Percentiles rank a stretch among this genome's conserved stretches.
phyloP scores from a whole-genome alignment of 1,139 yeast species.

The Scheffersomyces illinoinensis region DNA sequence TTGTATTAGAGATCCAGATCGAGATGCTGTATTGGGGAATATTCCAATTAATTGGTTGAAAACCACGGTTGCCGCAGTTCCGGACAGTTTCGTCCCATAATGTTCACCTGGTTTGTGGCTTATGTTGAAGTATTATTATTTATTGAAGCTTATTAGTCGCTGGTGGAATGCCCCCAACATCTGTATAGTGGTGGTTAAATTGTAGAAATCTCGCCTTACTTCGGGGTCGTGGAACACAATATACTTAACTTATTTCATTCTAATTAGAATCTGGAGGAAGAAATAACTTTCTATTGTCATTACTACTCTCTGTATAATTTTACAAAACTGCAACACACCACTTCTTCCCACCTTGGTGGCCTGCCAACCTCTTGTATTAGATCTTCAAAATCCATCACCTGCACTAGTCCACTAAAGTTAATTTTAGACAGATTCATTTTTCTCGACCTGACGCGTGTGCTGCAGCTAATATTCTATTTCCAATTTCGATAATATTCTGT shows the following conservation, averaged over 20 bases:
- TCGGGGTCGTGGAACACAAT: no score
- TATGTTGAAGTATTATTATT: background rate
- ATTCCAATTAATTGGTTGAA: background rate
- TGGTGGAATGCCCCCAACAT: no score
- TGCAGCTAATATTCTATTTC: background rate
- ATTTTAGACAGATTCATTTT: background rate
- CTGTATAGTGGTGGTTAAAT: no score
- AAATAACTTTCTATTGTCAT: no score
- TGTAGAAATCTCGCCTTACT: no score
- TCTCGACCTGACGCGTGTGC: background rate
- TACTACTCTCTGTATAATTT: no score
- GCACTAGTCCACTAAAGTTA: background rate
- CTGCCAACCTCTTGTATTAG: background rate
- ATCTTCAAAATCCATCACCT: background rate
- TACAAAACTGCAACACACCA: background rate
- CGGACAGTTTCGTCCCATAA: background rate
- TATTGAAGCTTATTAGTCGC: background rate
- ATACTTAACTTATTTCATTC: no score
- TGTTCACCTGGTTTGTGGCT: background rate
- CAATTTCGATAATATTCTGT: background rate
- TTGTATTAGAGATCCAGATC: background rate
- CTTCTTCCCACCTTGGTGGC: no score
- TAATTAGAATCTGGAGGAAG: no score
- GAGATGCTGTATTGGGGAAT: background rate
- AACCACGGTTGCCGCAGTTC: background rate